A percentile compares a stretch with the other conserved stretches of the same genome.
Conservation (phyloP, 441 rosid genomes). For the Biscutella laevigata region DNA sequence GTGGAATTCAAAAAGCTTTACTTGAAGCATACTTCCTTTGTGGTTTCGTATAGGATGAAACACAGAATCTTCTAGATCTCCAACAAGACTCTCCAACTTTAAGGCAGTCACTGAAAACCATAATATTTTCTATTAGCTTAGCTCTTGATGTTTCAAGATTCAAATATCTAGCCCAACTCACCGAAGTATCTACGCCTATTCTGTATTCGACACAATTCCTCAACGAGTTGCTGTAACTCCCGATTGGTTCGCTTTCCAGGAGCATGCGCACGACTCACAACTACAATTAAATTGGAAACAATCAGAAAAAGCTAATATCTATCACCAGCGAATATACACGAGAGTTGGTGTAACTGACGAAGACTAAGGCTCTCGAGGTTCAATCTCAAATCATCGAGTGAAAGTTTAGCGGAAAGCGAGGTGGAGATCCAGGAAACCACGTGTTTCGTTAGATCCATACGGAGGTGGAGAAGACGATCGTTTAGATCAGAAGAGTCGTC, state of each 20-base stretch:
- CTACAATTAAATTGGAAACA: conserved; percentile 24
- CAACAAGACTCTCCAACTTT: conserved; percentile 66
- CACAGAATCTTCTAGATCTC: conserved; percentile 78
- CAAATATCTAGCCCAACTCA: conserved; percentile 22
- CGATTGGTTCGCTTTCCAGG: conserved; percentile 22
- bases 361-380: conserved; percentile 37
- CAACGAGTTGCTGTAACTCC: conserved; percentile 41
- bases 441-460: conserved; percentile 31
- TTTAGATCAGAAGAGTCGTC: conserved; percentile 30
- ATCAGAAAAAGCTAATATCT: background rate
- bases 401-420: conserved; percentile 42
- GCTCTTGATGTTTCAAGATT: background rate
- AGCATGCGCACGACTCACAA: conserved; percentile 31
- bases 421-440: conserved; percentile 66
- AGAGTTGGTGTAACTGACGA: conserved; percentile 20
- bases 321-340: background rate
- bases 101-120: conserved; percentile 48
- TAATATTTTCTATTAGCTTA: conserved; percentile 7
- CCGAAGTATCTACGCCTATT: conserved; percentile 39
- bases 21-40: conserved; percentile 33
- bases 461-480: conserved; percentile 32
- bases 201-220: conserved; percentile 41
- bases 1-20: conserved; percentile 31
- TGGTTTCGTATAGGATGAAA: conserved; percentile 29
- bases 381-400: conserved; percentile 30